These are phyloP conservation scores for Anacardium occidentale DNA, from an alignment of 345 rosid species.

Conservation along the genomic window DNA sequence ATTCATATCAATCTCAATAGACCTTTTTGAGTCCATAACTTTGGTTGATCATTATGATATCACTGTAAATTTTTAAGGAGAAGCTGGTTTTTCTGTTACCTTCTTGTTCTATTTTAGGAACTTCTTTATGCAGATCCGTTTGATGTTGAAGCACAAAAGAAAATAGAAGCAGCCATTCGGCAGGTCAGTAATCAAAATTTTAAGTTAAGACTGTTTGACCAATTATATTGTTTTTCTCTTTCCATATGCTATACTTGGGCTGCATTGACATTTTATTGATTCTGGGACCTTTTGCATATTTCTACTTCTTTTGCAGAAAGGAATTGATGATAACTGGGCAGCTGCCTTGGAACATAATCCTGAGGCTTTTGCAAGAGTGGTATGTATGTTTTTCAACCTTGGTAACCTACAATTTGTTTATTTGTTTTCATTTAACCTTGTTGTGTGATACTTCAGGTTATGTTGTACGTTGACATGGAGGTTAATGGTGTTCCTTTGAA, in stretches of 20 bases:
- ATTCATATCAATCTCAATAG: constrained; percentile 7
- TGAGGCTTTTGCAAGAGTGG: constrained; percentile 99
- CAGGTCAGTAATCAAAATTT: constrained; percentile 51
- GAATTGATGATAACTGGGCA: constrained; percentile 99
- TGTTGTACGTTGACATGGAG: constrained; percentile 99
- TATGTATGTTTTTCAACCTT: constrained; percentile 42
- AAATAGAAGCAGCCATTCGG: constrained; percentile 95
- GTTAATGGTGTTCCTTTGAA: constrained; percentile 89
- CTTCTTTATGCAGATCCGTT: constrained; percentile 96
- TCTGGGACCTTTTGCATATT: constrained; percentile 11
- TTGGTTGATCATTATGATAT: background rate
- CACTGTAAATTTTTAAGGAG: background rate
- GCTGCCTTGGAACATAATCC: constrained; percentile 97
- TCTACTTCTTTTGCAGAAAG: constrained; percentile 61
- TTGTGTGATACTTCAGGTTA: constrained; percentile 51
- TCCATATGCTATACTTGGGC: background rate
- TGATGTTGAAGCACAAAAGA: constrained; percentile 94
- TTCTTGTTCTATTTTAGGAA: constrained; percentile 44
- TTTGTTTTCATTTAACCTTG: constrained; percentile 16
- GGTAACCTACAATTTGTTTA: background rate
- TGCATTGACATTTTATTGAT: background rate
- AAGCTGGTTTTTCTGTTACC: constrained; percentile 14
- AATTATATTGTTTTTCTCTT: background rate
- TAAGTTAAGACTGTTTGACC: background rate
- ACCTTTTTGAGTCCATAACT: background rate